Percentiles rank a stretch among this genome's conserved stretches.
Evolutionary conservation across 73 alveolate genomes (phyloP).

Genomic region (Tetrahymena thermophila): DNA sequence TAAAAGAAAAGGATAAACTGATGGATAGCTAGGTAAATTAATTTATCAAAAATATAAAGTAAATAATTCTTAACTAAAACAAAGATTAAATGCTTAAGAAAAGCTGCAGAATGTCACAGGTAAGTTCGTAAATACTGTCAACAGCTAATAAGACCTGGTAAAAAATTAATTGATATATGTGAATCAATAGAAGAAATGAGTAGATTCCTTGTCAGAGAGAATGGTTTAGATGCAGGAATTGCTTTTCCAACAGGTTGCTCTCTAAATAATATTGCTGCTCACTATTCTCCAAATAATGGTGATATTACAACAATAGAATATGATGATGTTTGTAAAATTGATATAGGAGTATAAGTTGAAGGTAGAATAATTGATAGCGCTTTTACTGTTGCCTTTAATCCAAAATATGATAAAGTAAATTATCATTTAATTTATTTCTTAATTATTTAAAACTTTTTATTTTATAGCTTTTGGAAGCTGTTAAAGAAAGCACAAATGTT

Average conservation of each 20-base stretch:
- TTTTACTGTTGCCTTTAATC: slow-evolving; percentile 93
- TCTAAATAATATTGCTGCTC: slow-evolving; percentile 91
- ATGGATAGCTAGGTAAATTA: background rate
- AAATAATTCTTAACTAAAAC: slow-evolving; percentile 37
- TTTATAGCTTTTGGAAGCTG: slow-evolving; percentile 71
- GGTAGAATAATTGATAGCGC: slow-evolving; percentile 95
- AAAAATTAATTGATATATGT: slow-evolving; percentile 77
- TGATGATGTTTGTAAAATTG: slow-evolving; percentile 90
- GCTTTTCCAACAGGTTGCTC: slow-evolving; percentile 96
- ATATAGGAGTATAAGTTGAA: slow-evolving; percentile 92
- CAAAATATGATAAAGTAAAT: slow-evolving; percentile 62
- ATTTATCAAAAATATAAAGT: background rate
- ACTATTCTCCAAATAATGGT: slow-evolving; percentile 92
- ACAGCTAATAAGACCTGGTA: slow-evolving; percentile 87
- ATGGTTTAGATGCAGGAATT: slow-evolving; percentile 85
- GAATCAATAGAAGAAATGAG: slow-evolving; percentile 80
- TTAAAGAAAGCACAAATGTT: slow-evolving; percentile 91
- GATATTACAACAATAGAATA: slow-evolving; percentile 75
- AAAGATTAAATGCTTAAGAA: slow-evolving; percentile 74
- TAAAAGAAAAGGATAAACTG: slow-evolving; percentile 69
- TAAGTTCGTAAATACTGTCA: slow-evolving; percentile 85
- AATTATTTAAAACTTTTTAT: background rate
- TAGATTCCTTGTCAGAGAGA: slow-evolving; percentile 68
- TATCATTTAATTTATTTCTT: background rate
- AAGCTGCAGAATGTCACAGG: slow-evolving; percentile 97